Evolutionary conservation across 306 rosid species (phyloP).

Genomic region (Neltuma alba): DNA sequence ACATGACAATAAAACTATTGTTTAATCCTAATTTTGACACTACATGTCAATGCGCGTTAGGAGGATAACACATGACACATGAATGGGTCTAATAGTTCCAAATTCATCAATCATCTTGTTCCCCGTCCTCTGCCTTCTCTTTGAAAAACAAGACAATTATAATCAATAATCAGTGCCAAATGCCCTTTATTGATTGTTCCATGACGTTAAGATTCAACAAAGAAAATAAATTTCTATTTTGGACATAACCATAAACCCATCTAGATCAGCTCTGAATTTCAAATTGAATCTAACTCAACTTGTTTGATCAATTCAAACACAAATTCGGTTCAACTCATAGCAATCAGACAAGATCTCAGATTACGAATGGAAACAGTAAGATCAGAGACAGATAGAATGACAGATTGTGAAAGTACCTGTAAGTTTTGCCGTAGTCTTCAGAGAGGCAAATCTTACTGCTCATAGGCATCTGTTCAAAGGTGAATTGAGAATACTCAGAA

Average conservation of each 20-base stretch:
- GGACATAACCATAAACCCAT: neutral
- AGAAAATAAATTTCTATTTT: neutral
- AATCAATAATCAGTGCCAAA: neutral
- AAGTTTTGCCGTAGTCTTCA: slow-evolving; percentile 56
- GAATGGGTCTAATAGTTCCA: slow-evolving; percentile 35
- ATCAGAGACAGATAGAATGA: neutral
- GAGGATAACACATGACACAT: neutral
- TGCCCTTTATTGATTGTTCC: neutral
- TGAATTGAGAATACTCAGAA: slow-evolving; percentile 70
- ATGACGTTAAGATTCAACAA: slow-evolving; percentile 3
- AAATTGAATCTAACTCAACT: slow-evolving; percentile 1
- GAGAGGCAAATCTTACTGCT: slow-evolving; percentile 65
- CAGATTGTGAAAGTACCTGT: slow-evolving; percentile 56
- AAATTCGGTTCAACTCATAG: neutral
- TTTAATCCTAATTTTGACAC: slow-evolving; percentile 39
- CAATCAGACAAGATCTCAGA: neutral
- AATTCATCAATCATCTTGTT: slow-evolving; percentile 4
- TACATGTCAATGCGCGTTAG: slow-evolving; percentile 28
- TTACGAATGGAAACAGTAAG: no score
- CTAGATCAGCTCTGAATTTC: neutral
- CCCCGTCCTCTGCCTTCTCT: slow-evolving; percentile 1
- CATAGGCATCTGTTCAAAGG: slow-evolving; percentile 98
- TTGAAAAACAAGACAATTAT: neutral
- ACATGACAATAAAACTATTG: slow-evolving; percentile 38
- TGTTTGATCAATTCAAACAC: slow-evolving; percentile 17